Evolutionary conservation across 345 rosid genomes (phyloP).

Genomic region (Erysimum cheiranthoides): DNA sequence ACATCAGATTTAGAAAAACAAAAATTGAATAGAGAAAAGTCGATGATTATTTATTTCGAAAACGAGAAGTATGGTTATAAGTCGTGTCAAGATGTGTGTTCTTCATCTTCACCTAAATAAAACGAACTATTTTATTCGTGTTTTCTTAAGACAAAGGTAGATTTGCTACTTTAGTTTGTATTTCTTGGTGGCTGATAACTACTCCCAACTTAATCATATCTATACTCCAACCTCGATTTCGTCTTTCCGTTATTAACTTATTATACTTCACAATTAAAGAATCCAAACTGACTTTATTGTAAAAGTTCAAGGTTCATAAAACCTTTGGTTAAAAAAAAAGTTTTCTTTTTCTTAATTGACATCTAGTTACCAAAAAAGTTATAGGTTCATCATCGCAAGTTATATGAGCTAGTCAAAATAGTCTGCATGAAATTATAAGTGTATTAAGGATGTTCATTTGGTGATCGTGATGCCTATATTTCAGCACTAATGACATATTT

Average conservation of each 20-base stretch:
- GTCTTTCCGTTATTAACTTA: slow-evolving; percentile 47
- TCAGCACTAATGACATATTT: not conserved
- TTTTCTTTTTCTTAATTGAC: not conserved
- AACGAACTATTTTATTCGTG: slow-evolving; percentile 32
- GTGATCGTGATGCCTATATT: slow-evolving; percentile 7
- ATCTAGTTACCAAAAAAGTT: slow-evolving; percentile 16
- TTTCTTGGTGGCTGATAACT: slow-evolving; percentile 52
- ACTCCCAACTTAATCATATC: slow-evolving; percentile 46
- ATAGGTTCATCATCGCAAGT: slow-evolving; percentile 29
- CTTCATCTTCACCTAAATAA: slow-evolving; percentile 46
- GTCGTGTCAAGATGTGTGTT: slow-evolving; percentile 51
- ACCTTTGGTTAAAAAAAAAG: not conserved
- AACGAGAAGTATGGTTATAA: slow-evolving; percentile 42
- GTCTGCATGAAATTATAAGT: slow-evolving; percentile 25
- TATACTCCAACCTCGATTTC: slow-evolving; percentile 49
- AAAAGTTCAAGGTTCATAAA: slow-evolving; percentile 5
- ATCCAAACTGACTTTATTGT: slow-evolving; percentile 17
- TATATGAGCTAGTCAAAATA: slow-evolving; percentile 20
- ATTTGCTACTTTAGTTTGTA: slow-evolving; percentile 37
- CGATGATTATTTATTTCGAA: slow-evolving; percentile 12
- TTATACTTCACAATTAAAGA: slow-evolving; percentile 22
- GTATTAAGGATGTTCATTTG: slow-evolving; percentile 25
- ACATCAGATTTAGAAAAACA: slow-evolving; percentile 8
- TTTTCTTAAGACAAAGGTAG: slow-evolving; percentile 30
- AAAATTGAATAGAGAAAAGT: not conserved